Evolutionary conservation across 78 protist species (phyloP).

Genomic region (Bigelowiella natans): DNA sequence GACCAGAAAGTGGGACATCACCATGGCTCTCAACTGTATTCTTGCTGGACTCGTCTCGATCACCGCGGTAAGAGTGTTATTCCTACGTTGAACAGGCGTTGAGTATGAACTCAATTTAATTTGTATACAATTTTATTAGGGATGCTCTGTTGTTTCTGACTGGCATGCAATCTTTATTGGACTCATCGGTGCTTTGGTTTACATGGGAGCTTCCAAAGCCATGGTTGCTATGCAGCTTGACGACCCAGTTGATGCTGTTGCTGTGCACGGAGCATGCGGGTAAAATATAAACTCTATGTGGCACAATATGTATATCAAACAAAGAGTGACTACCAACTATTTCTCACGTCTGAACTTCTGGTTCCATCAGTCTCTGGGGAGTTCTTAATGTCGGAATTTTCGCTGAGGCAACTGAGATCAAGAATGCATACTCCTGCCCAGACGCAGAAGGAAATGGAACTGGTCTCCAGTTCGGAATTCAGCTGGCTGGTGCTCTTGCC

Average conservation of each 20-base stretch:
- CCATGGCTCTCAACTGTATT: too few species aligned
- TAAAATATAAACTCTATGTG: not conserved
- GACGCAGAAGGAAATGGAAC: not conserved
- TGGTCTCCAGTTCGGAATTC: not conserved
- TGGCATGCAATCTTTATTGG: not conserved
- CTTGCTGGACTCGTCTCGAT: too few species aligned
- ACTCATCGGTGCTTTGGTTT: not conserved
- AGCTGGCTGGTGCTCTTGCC: not conserved
- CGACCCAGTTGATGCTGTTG: not conserved
- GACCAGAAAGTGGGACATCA: too few species aligned
- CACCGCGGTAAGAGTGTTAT: too few species aligned
- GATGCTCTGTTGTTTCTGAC: not conserved
- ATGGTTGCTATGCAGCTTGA: not conserved
- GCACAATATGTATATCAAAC: not conserved
- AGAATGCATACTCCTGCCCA: not conserved
- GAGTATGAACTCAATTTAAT: too few species aligned
- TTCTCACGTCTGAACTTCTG: too few species aligned
- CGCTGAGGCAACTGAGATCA: not conserved
- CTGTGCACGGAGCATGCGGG: not conserved
- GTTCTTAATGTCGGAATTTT: not conserved
- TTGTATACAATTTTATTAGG: too few species aligned
- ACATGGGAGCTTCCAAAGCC: not conserved
- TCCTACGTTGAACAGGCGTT: too few species aligned
- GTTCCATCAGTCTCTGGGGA: not conserved
- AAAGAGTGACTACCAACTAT: too few species aligned